These are phyloP conservation scores for Monilinia fructicola DNA, from an alignment of 2,329 filamentous ascomycete genomes.

Conservation along the genomic window DNA sequence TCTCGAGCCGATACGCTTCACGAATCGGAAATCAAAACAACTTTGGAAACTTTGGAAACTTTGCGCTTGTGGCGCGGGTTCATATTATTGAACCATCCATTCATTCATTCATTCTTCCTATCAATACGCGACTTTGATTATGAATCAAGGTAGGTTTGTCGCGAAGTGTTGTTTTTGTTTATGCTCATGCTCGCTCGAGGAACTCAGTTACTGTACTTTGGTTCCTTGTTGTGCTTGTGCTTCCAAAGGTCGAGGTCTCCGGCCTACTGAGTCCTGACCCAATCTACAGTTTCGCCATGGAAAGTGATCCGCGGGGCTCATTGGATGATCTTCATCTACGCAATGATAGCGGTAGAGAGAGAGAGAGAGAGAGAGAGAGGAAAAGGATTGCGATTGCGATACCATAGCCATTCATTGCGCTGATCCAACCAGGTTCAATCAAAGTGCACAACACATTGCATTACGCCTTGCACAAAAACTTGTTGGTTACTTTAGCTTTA, in stretches of 20 bases:
- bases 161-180: slow-evolving; percentile 21
- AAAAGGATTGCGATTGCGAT: slow-evolving; percentile 1
- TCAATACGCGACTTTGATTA: slow-evolving; percentile 26
- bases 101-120: slow-evolving; percentile 25
- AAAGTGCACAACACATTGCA: slow-evolving; percentile 12
- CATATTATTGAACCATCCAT: slow-evolving; percentile 26
- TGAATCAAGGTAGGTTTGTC: slow-evolving; percentile 27
- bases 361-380: background rate
- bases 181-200: slow-evolving; percentile 14
- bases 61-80: slow-evolving; percentile 35
- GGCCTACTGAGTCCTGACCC: slow-evolving; percentile 33
- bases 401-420: background rate
- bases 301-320: slow-evolving; percentile 25
- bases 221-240: background rate
- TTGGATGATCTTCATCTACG: slow-evolving; percentile 35
- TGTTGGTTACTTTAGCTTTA: background rate
- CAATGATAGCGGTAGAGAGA: slow-evolving; percentile 5
- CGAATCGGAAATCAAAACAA: slow-evolving; percentile 32
- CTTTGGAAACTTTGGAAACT: slow-evolving; percentile 27
- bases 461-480: slow-evolving; percentile 6
- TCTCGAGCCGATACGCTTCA: slow-evolving; percentile 29
- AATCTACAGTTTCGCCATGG: slow-evolving; percentile 30
- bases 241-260: slow-evolving; percentile 22
- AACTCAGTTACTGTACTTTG: background rate
- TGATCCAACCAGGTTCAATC: background rate